A percentile compares a stretch with the other conserved stretches of the same genome.
These are phyloP conservation scores for Massarina eburnea DNA, from an alignment of 2,329 filamentous ascomycete genomes.

Conservation along the genomic window DNA sequence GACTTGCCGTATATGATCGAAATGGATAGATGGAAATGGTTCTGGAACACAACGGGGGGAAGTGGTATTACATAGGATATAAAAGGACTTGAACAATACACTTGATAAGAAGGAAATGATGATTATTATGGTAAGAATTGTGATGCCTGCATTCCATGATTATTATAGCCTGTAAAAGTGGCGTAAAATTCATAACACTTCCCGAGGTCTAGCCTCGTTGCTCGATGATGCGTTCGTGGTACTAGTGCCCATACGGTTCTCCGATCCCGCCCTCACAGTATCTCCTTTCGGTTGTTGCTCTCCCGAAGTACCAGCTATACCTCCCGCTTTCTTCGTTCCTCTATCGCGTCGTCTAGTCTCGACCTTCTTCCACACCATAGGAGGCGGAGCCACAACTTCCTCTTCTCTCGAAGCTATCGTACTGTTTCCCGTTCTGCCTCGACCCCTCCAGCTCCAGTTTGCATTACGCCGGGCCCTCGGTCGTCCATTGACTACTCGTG, in stretches of 20 bases:
- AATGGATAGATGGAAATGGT: no score
- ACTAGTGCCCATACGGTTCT: neutral
- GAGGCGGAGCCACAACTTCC: neutral
- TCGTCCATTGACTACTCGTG: neutral
- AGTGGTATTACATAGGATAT: no score
- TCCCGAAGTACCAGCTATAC: neutral
- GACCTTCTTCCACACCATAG: constrained; percentile 3
- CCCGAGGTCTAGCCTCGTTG: neutral
- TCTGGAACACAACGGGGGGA: no score
- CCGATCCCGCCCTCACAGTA: neutral
- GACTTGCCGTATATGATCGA: no score
- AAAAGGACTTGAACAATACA: no score
- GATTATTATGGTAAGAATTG: no score
- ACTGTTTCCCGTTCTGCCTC: neutral
- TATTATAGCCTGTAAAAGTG: no score
- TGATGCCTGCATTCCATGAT: no score
- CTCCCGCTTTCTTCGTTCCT: neutral
- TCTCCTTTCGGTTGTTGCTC: neutral
- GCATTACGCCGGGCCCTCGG: neutral
- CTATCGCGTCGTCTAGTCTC: neutral
- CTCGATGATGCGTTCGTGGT: constrained; percentile 2
- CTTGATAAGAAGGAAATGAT: no score
- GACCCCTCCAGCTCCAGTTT: constrained; percentile 1
- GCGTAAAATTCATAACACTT: constrained; percentile 1
- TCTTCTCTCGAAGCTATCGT: constrained; percentile 1